Conservation (phyloP, 257 asterid genomes). For the Pogostemon cablin region DNA sequence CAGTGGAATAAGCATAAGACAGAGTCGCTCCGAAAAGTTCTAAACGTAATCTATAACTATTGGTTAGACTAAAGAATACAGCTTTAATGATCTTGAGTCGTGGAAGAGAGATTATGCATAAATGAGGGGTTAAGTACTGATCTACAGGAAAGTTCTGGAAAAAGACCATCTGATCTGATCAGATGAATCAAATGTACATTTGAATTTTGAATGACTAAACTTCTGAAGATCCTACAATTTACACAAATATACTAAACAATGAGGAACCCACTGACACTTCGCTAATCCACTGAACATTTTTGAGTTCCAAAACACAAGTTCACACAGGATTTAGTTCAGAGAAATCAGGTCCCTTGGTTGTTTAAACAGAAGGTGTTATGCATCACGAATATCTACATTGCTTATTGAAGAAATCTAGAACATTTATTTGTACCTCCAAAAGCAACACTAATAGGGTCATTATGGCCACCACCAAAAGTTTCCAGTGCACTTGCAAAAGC, state of each 20-base stretch:
- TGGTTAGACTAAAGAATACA: not conserved
- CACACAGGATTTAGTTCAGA: not conserved
- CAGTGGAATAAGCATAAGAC: not conserved
- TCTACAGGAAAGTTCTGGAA: constrained; percentile 5
- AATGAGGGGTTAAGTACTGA: not conserved
- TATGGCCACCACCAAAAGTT: constrained; percentile 98
- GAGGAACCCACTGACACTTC: constrained; percentile 5
- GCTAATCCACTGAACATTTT: constrained; percentile 7
- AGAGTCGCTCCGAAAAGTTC: not conserved
- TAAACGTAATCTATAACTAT: not conserved
- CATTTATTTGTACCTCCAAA: constrained; percentile 72
- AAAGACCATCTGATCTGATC: not conserved
- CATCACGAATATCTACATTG: not conserved
- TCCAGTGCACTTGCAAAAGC: constrained; percentile 96
- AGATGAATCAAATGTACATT: constrained; percentile 17
- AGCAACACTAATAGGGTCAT: constrained; percentile 98
- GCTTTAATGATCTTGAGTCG: constrained; percentile 1
- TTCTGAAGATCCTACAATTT: not conserved
- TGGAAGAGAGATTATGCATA: not conserved
- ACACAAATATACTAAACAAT: not conserved
- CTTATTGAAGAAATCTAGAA: constrained; percentile 9
- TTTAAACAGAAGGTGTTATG: constrained; percentile 7
- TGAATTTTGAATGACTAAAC: no score
- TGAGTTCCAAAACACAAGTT: constrained; percentile 10
- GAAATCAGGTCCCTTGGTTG: constrained; percentile 11